A percentile compares a stretch with the other conserved stretches of the same genome.
phyloP scores from a whole-genome alignment of 768 basidiomycete species.

The Termitomyces sp. region DNA sequence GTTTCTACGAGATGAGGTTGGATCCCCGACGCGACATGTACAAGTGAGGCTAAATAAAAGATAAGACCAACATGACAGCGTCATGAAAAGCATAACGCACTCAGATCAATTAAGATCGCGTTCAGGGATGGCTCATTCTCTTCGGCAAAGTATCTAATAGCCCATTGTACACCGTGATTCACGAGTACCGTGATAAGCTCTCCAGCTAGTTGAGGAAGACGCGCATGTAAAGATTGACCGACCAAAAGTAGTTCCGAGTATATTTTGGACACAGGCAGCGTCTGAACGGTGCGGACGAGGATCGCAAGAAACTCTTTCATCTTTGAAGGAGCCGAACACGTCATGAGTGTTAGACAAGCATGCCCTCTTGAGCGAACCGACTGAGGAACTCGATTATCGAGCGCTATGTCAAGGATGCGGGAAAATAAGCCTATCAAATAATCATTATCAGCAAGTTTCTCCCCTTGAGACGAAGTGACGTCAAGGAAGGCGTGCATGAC shows the following conservation, averaged over 20 bases:
- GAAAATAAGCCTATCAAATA: slow-evolving; percentile 27
- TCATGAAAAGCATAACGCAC: slow-evolving; percentile 23
- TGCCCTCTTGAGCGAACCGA: slow-evolving; percentile 15
- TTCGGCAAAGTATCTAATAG: slow-evolving; percentile 41
- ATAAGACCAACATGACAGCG: slow-evolving; percentile 3
- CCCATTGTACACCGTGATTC: slow-evolving; percentile 49
- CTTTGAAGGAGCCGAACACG: slow-evolving; percentile 19
- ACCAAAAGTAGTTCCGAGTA: slow-evolving; percentile 26
- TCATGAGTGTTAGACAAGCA: slow-evolving; percentile 25
- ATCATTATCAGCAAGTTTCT: slow-evolving; percentile 12
- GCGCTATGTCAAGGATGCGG: slow-evolving; percentile 15
- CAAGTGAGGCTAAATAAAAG: slow-evolving; percentile 22
- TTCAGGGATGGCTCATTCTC: slow-evolving; percentile 16
- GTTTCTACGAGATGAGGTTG: slow-evolving; percentile 69
- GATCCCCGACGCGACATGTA: slow-evolving; percentile 24
- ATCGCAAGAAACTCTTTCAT: slow-evolving; percentile 14
- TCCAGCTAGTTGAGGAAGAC: slow-evolving; percentile 17
- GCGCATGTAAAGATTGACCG: slow-evolving; percentile 22
- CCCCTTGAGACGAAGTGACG: slow-evolving; percentile 14
- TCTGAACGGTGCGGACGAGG: slow-evolving; percentile 23
- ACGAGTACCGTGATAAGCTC: slow-evolving; percentile 26
- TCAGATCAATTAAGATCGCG: slow-evolving; percentile 27
- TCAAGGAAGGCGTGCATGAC: slow-evolving; percentile 49
- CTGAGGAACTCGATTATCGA: slow-evolving; percentile 12
- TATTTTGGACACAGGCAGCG: slow-evolving; percentile 19